Evolutionary conservation across 1,284 basidiomycete genomes (phyloP).

Genomic region (Pulveroboletus sp.): DNA sequence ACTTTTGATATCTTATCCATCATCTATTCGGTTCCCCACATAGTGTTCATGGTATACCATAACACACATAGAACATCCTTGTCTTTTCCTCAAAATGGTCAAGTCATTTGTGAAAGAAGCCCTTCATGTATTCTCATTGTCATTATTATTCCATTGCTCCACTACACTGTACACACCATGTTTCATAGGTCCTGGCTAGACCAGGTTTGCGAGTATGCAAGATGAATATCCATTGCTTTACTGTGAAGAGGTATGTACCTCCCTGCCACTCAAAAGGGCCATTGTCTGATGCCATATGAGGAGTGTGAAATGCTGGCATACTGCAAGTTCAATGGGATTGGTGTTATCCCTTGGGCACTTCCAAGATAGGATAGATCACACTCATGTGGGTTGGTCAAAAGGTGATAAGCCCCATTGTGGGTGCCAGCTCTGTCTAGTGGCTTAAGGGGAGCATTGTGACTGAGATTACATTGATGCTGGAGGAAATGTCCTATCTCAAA

Average conservation of each 20-base stretch:
- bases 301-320: too few species aligned
- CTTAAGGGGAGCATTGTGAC: conserved; percentile 14
- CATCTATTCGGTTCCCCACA: conserved; percentile 23
- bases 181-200: too few species aligned
- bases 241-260: too few species aligned
- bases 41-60: conserved; percentile 19
- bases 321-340: too few species aligned
- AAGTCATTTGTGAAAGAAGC: conserved; percentile 10
- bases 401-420: conserved; percentile 40
- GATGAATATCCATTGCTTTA: too few species aligned
- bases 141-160: conserved; percentile 5
- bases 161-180: not conserved
- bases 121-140: conserved; percentile 14
- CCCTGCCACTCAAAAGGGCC: too few species aligned
- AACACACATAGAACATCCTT: conserved; percentile 18
- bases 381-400: conserved; percentile 38
- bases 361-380: conserved; percentile 41
- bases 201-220: too few species aligned
- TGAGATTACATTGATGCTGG: conserved; percentile 18
- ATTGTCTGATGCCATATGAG: too few species aligned
- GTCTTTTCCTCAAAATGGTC: not conserved
- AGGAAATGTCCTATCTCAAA: conserved; percentile 29
- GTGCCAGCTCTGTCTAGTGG: conserved; percentile 22
- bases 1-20: conserved; percentile 15
- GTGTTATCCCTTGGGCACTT: too few species aligned